These are phyloP conservation scores for Geum urbanum DNA, from an alignment of 306 rosid genomes.

Conservation along the genomic window DNA sequence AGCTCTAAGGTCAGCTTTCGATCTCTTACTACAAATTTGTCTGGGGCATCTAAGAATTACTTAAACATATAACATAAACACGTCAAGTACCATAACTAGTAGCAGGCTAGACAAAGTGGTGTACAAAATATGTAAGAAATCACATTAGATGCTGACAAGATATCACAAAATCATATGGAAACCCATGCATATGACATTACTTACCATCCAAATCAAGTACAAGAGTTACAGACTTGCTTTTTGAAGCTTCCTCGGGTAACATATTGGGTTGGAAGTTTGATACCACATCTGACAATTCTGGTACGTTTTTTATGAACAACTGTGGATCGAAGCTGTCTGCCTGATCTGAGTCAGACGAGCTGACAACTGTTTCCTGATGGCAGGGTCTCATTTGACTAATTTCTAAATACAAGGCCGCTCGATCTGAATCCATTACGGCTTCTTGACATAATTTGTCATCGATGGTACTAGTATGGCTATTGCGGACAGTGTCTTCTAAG, in stretches of 20 bases:
- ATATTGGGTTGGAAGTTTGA: constrained; percentile 49
- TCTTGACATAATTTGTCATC: constrained; percentile 52
- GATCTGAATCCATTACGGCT: constrained; percentile 41
- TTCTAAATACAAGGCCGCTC: constrained; percentile 59
- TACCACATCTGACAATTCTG: constrained; percentile 76
- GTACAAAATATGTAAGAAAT: constrained; percentile 8
- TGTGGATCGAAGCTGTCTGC: constrained; percentile 88
- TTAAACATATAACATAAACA: neutral
- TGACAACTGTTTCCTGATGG: constrained; percentile 55
- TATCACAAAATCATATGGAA: constrained; percentile 4
- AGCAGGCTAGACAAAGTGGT: neutral
- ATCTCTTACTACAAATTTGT: neutral
- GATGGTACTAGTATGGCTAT: constrained; percentile 32
- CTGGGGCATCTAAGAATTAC: neutral
- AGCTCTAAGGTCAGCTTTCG: neutral
- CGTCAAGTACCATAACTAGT: constrained; percentile 3
- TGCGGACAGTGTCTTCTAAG: constrained; percentile 63
- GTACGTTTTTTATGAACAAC: constrained; percentile 69
- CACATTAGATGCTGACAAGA: constrained; percentile 1
- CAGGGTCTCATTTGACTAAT: constrained; percentile 67
- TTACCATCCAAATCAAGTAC: constrained; percentile 99
- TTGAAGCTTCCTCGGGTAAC: constrained; percentile 51
- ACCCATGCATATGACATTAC: neutral
- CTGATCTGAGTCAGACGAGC: constrained; percentile 52
- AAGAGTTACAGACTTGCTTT: constrained; percentile 63